Base-by-base conservation (phyloP, 192 early-diverging fungal genomes). In the Fimicolochytrium jonesii region DNA sequence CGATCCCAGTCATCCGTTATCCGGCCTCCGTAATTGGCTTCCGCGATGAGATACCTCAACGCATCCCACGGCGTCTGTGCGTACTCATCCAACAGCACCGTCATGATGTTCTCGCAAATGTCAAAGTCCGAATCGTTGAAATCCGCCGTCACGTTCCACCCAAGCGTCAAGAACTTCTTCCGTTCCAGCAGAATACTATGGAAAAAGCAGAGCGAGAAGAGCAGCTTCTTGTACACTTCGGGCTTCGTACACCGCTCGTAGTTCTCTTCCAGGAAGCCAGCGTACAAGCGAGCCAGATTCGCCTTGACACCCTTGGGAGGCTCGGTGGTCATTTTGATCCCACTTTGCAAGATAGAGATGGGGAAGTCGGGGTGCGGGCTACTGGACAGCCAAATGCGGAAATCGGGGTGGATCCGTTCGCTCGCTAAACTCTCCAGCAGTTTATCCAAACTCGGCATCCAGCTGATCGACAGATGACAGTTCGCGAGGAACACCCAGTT, bases 91-190 rank as follows among this genome's bases (percentile, higher is more conserved):
- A 85, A 56, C 31, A 85, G 57, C 6, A 81, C 82, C 5, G 71
- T 75, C 58, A 78, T 57, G 43, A 82, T 65, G 48, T 80, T 80
- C 56, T 82, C 77, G 61, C 78, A 85, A 33, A 85, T 74, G 35
- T 85, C 83, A 76, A 85, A 85, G 56, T 85, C 83, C 3, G 78
- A 82, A 57, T 85, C 84, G 61, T 83, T 85, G 71, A 85, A 85
- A 48, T 84, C 81, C 23, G 64, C 82, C 13, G 69, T 48, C 1
- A 85, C 79, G 67, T 85, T 85, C 83, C 83, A 85, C 20, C 83
- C 83, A 26, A 85, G 69, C 2, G 83, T 80, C 42, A 79, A 50
- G 60, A 85, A 85, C 63, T 85, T 85, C 68, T 85, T 85, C 9
- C 83, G 57, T 59, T 85, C 83, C 2, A 85, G 36, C 33, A 85